A percentile compares a stretch with the other conserved stretches of the same genome.
Evolutionary conservation across 768 basidiomycete species (phyloP).

Genomic region (Mycena filopes): DNA sequence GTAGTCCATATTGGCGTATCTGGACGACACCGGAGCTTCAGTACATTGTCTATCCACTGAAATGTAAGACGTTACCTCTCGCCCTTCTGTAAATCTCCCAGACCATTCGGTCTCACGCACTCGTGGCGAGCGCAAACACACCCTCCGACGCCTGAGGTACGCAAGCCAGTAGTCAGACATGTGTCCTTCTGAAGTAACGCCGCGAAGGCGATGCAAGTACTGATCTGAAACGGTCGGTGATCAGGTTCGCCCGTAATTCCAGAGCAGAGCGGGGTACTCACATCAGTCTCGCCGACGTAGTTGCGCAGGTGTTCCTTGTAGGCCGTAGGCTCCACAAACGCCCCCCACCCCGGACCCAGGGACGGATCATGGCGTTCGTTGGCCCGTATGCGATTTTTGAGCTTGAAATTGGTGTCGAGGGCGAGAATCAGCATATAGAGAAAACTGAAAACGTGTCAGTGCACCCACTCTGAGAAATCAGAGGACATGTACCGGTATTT

Average conservation of each 20-base stretch:
- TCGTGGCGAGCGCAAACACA: slow-evolving; percentile 33
- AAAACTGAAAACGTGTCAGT: too few relatives aligned
- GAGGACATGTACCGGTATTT: too few relatives aligned
- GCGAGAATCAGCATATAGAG: too few relatives aligned
- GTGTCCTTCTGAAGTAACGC: slow-evolving; percentile 35
- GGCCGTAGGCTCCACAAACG: neutral
- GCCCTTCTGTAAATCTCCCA: slow-evolving; percentile 38
- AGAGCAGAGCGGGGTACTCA: too few relatives aligned
- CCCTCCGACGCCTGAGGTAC: slow-evolving; percentile 24
- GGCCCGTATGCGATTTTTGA: too few relatives aligned
- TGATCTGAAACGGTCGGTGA: slow-evolving; percentile 15
- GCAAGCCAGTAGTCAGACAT: slow-evolving; percentile 14
- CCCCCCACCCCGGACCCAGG: too few relatives aligned
- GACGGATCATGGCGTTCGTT: too few relatives aligned
- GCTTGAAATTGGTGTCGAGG: too few relatives aligned
- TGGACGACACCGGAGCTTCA: neutral
- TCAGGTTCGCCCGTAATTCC: too few relatives aligned
- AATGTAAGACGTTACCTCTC: slow-evolving; percentile 37
- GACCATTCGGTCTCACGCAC: slow-evolving; percentile 24
- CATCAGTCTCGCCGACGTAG: slow-evolving; percentile 16
- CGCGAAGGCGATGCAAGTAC: slow-evolving; percentile 32
- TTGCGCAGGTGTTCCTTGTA: slow-evolving; percentile 10
- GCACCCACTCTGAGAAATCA: too few relatives aligned
- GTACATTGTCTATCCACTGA: too few relatives aligned
- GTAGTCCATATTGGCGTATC: slow-evolving; percentile 38